Evolutionary conservation across 306 rosid genomes (phyloP), one percentile per base, ranked within the genome.

Genomic region (Cicer cuneatum): DNA sequence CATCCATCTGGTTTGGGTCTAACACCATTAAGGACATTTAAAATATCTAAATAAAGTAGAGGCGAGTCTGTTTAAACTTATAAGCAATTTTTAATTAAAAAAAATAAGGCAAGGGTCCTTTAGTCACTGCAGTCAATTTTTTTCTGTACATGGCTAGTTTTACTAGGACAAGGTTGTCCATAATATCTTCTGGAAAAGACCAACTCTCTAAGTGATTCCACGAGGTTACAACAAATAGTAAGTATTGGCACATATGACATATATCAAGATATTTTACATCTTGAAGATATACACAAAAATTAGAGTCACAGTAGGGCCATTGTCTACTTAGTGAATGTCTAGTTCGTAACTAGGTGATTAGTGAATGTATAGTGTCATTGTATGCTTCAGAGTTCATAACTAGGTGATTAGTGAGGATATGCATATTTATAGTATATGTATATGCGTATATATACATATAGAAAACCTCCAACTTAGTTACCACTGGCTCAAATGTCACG

Each of bases 361-460:
- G 35, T 4, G 35, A 29, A 29, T 29, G 35, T 29, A 29, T 29
- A 3, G 15, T 14, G 46, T 18, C 33, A 48, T 71, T 38, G n/a
- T 61, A 10, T 11, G 40, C 71, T 18, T 63, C 63, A 18, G n/a
- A 52, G 73, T 75, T 65, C 66, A 65, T 14, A 24, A 52, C 58
- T 8, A 52, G 35, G 12, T 8, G 14, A 73, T 47, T 39, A 9
- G 6, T 39, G 29, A 37, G 11, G n/a, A 5, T 29, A 29, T 29
- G 35, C 35, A 29, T 29, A 29, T 29, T 29, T 29, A 29, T 29
- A 29, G 35, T 29, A 29, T 29, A 29, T 29, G 35, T 29, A 29
- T 29, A 29, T 29, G 35, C 5, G 4, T 29, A 49, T 6, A 49
- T 49, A 11, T 14, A 51, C 12, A 51, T 73, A 65, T 40, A 64